Evolutionary conservation across 805 yeast species (phyloP), one percentile per base, ranked within the genome.

Genomic region (Candida lessepsii): DNA sequence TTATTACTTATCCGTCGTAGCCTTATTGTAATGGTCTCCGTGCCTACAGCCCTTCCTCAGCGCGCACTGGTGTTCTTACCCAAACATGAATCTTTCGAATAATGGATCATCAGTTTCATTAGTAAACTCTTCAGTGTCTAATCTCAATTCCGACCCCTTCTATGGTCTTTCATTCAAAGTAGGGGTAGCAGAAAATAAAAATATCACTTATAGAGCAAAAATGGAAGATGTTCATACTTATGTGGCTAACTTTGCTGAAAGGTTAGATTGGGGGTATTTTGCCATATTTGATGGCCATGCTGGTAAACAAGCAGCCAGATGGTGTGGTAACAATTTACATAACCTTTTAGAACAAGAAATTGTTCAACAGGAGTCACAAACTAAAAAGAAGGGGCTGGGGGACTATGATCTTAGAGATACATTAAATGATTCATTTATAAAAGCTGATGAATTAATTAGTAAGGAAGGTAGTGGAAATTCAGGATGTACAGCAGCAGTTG

Each of bases 221-320:
- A 91, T 91, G 99, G 99, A 91, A 58, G 99, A 91, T 60, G 93
- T 91, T 6, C 98, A 91, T 60, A 86, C 95, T 0, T 87, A 85
- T 53, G 88, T 89, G 28, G 89, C 93, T 49, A 89, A 90, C 66
- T 90, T 86, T 67, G 93, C 90, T n/a, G 95, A 87, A 51, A 61
- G 88, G 42, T 67, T 84, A 21, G 96, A 89, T 58, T 85, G 96
- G 84, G 98, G 96, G 2, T 91, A 86, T 58, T 89, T 91, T 73
- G 98, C 95, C 13, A 75, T 91, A 1, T 91, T 89, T 63, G 99
- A 91, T 62, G 99, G 99, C 9, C 99, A 91, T 64, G 98, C 98
- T 2, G 99, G 99, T 16, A 80, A 80, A 40, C 87, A 81, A 50
- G 83, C 95, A 7, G 95, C 99, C 1, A 78, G 91, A 53, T 90